phyloP scores from a whole-genome alignment of 1,284 basidiomycete species.

The Erythrobasidium hasegawianum region DNA sequence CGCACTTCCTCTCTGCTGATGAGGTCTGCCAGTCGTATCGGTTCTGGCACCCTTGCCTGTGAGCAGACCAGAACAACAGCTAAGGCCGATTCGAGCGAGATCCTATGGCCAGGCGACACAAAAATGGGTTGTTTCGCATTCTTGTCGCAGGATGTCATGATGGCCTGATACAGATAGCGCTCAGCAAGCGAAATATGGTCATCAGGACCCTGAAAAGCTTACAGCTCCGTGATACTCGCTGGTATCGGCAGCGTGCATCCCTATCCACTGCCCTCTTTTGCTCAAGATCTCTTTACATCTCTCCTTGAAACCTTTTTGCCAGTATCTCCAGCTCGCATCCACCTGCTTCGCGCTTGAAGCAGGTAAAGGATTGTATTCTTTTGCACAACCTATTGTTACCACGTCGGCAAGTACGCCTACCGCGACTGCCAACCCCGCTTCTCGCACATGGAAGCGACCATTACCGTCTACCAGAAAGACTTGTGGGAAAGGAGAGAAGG shows the following conservation, averaged over 20 bases:
- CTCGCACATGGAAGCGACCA: slow-evolving; percentile 45
- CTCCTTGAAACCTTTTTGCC: slow-evolving; percentile 45
- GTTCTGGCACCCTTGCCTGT: slow-evolving; percentile 44
- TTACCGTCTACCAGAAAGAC: slow-evolving; percentile 48
- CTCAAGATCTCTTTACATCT: slow-evolving; percentile 38
- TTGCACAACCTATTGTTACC: slow-evolving; percentile 46
- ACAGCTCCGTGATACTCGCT: slow-evolving; percentile 37
- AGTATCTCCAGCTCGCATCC: slow-evolving; percentile 35
- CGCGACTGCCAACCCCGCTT: slow-evolving; percentile 45
- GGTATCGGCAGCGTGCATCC: slow-evolving; percentile 25
- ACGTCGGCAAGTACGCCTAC: slow-evolving; percentile 44
- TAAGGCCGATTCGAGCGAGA: slow-evolving; percentile 42
- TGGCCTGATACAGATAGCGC: slow-evolving; percentile 36
- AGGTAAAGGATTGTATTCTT: slow-evolving; percentile 45
- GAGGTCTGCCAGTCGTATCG: slow-evolving; percentile 45
- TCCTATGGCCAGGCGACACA: slow-evolving; percentile 45
- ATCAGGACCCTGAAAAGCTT: background rate
- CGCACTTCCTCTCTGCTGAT: slow-evolving; percentile 14
- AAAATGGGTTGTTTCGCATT: slow-evolving; percentile 44
- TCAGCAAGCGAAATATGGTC: background rate
- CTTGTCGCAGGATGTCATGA: slow-evolving; percentile 36
- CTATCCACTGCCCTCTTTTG: slow-evolving; percentile 43
- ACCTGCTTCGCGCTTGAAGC: background rate
- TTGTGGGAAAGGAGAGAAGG: slow-evolving; percentile 40
- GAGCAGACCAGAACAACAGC: slow-evolving; percentile 39